These are phyloP conservation scores for Kodamaea derodonti DNA, from an alignment of 1,139 yeast species.

Conservation along the genomic window DNA sequence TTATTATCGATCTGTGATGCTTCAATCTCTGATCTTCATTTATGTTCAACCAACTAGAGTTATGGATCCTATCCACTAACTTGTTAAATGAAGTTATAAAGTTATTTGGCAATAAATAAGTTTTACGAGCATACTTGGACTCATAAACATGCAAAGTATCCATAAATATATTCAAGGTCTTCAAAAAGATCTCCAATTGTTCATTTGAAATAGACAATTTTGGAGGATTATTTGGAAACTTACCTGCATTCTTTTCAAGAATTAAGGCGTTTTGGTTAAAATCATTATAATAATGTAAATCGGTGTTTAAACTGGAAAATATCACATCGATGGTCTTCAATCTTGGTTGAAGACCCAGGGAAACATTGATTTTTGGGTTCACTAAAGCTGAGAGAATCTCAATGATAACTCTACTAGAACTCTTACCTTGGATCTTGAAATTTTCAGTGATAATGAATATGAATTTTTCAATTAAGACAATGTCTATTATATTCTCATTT, in stretches of 20 bases:
- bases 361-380: conserved; percentile 16
- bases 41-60: conserved; percentile 24
- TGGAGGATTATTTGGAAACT: conserved; percentile 20
- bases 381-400: conserved; percentile 24
- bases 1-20: conserved; percentile 25
- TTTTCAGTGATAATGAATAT: conserved; percentile 31
- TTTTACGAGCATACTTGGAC: conserved; percentile 11
- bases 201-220: conserved; percentile 20
- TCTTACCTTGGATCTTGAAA: conserved; percentile 16
- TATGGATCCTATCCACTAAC: conserved; percentile 21
- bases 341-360: conserved; percentile 17
- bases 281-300: conserved; percentile 34
- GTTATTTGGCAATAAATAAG: conserved; percentile 17
- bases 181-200: conserved; percentile 19
- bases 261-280: conserved; percentile 23
- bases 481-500: conserved; percentile 18
- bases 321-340: conserved; percentile 27
- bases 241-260: conserved; percentile 11
- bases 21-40: conserved; percentile 12
- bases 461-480: conserved; percentile 28
- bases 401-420: conserved; percentile 18
- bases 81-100: conserved; percentile 25
- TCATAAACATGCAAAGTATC: conserved; percentile 21
- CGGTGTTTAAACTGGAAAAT: conserved; percentile 30
- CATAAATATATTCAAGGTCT: conserved; percentile 17